Evolutionary conservation across 176 grass and related monocot species (phyloP).

Genomic region (Oryza officinalis): DNA sequence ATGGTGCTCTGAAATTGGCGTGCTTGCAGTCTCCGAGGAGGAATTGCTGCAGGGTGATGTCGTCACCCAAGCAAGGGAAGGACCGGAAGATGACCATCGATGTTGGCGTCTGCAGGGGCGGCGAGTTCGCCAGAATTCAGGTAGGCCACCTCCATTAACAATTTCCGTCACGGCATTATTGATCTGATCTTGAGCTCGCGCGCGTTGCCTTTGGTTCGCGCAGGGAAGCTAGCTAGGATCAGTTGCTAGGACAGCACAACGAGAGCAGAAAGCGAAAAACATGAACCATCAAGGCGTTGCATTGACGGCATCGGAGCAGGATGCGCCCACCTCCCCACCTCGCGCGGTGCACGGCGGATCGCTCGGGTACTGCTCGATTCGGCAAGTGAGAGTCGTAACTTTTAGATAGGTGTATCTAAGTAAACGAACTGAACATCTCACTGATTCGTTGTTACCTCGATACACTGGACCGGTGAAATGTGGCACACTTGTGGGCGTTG

Average conservation of each 20-base stretch:
- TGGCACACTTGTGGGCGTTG: too few species aligned
- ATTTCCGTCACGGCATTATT: too few species aligned
- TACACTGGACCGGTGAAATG: too few species aligned
- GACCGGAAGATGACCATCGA: slow-evolving; percentile 47
- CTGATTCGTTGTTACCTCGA: too few species aligned
- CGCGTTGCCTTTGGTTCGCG: not conserved
- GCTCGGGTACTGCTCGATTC: not conserved
- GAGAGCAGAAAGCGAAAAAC: not conserved
- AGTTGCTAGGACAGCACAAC: not conserved
- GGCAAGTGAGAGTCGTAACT: not conserved
- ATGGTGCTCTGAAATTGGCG: not conserved
- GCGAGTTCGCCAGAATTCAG: slow-evolving; percentile 47
- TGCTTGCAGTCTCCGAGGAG: slow-evolving; percentile 53
- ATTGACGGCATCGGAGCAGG: too few species aligned
- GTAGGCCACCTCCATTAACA: not conserved
- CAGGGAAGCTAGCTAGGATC: not conserved
- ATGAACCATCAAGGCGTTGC: too few species aligned
- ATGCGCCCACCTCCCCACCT: too few species aligned
- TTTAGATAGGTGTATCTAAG: not conserved
- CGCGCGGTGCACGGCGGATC: not conserved
- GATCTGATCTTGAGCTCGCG: too few species aligned
- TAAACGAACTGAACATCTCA: too few species aligned
- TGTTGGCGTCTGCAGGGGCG: slow-evolving; percentile 43
- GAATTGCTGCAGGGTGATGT: slow-evolving; percentile 65
- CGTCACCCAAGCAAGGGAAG: slow-evolving; percentile 39